phyloP scores from a whole-genome alignment of 78 protist species.

The Emiliania huxleyi region DNA sequence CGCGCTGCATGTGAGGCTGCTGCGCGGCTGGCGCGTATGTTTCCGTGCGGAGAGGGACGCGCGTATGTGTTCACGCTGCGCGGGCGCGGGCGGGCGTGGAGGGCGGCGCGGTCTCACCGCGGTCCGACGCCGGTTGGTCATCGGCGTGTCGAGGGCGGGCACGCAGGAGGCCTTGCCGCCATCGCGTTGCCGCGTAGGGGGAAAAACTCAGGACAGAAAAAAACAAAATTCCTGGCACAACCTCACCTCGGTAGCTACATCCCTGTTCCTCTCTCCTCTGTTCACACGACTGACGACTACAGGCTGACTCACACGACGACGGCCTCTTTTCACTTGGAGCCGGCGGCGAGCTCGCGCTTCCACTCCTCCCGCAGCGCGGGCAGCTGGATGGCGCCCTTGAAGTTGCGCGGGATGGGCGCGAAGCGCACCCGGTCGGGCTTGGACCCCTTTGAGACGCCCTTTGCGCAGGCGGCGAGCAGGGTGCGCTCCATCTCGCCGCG shows the following conservation, averaged over 20 bases:
- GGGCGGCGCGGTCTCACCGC: too few species aligned
- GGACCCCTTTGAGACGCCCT: neutral
- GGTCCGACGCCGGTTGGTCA: too few species aligned
- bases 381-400: neutral
- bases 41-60: too few species aligned
- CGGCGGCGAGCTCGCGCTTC: neutral
- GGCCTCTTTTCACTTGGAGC: neutral
- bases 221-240: too few species aligned
- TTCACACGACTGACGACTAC: too few species aligned
- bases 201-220: neutral
- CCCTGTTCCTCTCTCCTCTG: too few species aligned
- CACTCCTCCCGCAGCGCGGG: neutral
- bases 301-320: neutral
- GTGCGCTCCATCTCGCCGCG: neutral
- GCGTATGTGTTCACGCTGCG: too few species aligned
- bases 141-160: too few species aligned
- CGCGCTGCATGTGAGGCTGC: too few species aligned
- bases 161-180: too few species aligned
- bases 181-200: neutral
- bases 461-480: neutral
- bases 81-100: too few species aligned
- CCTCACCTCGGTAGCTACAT: neutral
- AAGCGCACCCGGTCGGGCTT: neutral
- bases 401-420: conserved; percentile 4
- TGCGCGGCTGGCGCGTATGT: too few species aligned